These are phyloP conservation scores for Diutina pseudorugosa DNA, from an alignment of 1,139 yeast species.

Conservation along the genomic window DNA sequence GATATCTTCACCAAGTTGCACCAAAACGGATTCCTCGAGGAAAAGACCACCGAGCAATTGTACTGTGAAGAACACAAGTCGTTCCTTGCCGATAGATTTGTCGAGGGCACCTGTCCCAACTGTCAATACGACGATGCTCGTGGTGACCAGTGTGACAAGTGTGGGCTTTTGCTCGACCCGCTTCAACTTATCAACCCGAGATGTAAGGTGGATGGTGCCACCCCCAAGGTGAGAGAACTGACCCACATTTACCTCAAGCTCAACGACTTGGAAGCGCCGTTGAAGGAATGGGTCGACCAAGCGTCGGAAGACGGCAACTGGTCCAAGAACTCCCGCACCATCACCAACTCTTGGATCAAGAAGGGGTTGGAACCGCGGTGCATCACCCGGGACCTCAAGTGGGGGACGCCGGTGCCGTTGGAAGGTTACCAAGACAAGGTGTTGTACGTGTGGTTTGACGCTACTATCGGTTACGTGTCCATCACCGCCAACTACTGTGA, in stretches of 20 bases:
- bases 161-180: slow-evolving; percentile 84
- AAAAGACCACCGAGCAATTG: slow-evolving; percentile 77
- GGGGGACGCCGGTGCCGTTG: slow-evolving; percentile 98
- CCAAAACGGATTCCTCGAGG: slow-evolving; percentile 70
- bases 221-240: slow-evolving; percentile 71
- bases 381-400: slow-evolving; percentile 88
- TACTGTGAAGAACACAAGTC: slow-evolving; percentile 87
- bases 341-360: slow-evolving; percentile 85
- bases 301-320: slow-evolving; percentile 67
- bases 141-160: slow-evolving; percentile 98
- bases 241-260: slow-evolving; percentile 77
- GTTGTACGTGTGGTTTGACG: slow-evolving; percentile 97
- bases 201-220: slow-evolving; percentile 79
- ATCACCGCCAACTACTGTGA: slow-evolving; percentile 90
- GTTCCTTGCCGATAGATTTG: slow-evolving; percentile 90
- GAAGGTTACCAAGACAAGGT: slow-evolving; percentile 78
- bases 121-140: slow-evolving; percentile 94
- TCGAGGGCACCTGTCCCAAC: slow-evolving; percentile 95
- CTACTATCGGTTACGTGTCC: slow-evolving; percentile 91
- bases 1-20: slow-evolving; percentile 71
- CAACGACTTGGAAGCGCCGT: slow-evolving; percentile 68
- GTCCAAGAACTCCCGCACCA: slow-evolving; percentile 83
- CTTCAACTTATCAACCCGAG: slow-evolving; percentile 89
- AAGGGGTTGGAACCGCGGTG: slow-evolving; percentile 92
- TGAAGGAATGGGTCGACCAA: slow-evolving; percentile 60